phyloP scores from a whole-genome alignment of 257 asterid genomes.

The Marsdenia floribunda region DNA sequence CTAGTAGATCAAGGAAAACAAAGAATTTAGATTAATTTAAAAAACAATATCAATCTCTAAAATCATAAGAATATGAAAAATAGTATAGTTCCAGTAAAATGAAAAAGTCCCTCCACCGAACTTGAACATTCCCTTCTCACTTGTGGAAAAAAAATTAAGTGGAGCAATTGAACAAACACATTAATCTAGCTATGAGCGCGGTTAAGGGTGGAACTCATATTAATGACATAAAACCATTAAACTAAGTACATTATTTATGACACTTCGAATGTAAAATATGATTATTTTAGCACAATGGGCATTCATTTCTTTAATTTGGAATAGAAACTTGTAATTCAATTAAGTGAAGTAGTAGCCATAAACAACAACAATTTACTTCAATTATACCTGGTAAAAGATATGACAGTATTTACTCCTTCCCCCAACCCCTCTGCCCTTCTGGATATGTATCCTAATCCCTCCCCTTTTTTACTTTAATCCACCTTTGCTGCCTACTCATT shows the following conservation, averaged over 20 bases:
- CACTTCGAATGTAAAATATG: background rate
- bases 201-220: background rate
- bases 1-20: constrained; percentile 33
- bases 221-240: background rate
- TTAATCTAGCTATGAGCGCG: background rate
- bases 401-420: background rate
- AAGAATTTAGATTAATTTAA: background rate
- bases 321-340: too few relatives aligned
- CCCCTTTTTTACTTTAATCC: background rate
- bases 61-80: background rate
- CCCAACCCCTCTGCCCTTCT: background rate
- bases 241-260: background rate
- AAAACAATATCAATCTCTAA: background rate
- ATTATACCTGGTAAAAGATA: background rate
- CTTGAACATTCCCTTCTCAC: background rate
- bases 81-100: background rate
- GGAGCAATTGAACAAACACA: too few relatives aligned
- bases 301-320: background rate
- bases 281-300: background rate
- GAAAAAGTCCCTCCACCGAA: background rate
- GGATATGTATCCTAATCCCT: background rate
- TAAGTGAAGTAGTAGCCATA: background rate
- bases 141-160: background rate
- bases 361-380: background rate
- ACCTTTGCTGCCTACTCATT: background rate